Evolutionary conservation across 192 early-diverging fungal genomes (phyloP).

Genomic region (Phlyctochytrium planicorne): DNA sequence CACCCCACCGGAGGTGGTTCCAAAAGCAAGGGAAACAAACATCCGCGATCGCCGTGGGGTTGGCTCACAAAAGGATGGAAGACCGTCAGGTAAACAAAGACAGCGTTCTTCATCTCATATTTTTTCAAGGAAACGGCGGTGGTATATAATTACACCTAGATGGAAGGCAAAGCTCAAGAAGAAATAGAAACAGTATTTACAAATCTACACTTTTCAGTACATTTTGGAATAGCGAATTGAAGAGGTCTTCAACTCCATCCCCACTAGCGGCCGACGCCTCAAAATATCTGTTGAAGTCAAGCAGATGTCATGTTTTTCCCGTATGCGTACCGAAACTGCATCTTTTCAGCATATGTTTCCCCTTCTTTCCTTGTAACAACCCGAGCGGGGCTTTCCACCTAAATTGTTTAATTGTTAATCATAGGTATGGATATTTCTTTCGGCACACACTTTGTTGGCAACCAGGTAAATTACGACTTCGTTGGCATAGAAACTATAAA

Average conservation of each 20-base stretch:
- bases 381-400: conserved; percentile 33
- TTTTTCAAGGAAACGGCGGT: conserved; percentile 35
- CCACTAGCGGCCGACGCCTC: conserved; percentile 50
- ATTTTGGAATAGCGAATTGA: conserved; percentile 37
- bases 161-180: conserved; percentile 41
- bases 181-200: background rate
- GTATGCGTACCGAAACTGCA: conserved; percentile 30
- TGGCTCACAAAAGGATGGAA: conserved; percentile 90
- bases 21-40: conserved; percentile 87
- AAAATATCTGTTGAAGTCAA: conserved; percentile 40
- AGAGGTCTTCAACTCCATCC: conserved; percentile 46
- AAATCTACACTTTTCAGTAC: too few relatives aligned
- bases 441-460: conserved; percentile 41
- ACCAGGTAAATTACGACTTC: conserved; percentile 43
- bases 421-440: background rate
- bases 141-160: conserved; percentile 42
- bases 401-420: background rate
- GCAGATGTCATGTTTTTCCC: background rate
- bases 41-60: conserved; percentile 88
- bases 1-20: conserved; percentile 99
- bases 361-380: conserved; percentile 42
- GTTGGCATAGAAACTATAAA: conserved; percentile 34
- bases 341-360: conserved; percentile 28
- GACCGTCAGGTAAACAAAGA: conserved; percentile 45
- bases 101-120: background rate